Conservation (phyloP, 306 rosid species). For the Pterocarpus macrocarpus region DNA sequence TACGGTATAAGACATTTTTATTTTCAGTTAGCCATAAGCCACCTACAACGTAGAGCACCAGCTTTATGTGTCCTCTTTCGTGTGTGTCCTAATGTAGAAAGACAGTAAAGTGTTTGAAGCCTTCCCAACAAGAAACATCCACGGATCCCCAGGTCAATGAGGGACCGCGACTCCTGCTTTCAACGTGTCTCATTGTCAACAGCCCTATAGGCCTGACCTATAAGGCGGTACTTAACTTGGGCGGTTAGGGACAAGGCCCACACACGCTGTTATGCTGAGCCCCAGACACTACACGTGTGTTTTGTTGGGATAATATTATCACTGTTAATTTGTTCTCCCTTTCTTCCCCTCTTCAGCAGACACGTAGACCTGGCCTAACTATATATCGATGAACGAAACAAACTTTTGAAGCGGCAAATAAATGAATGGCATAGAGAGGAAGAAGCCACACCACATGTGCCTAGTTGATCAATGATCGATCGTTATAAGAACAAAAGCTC, state of each 20-base stretch:
- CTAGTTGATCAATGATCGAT: slow-evolving; percentile 34
- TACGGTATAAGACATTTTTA: too few species aligned
- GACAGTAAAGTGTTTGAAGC: slow-evolving; percentile 43
- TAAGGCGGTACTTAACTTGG: background rate
- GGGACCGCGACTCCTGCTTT: slow-evolving; percentile 20
- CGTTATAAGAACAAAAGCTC: slow-evolving; percentile 31
- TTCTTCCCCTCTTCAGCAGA: background rate
- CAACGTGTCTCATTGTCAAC: slow-evolving; percentile 51
- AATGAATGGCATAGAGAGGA: slow-evolving; percentile 40
- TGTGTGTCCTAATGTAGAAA: slow-evolving; percentile 33
- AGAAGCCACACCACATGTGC: slow-evolving; percentile 35
- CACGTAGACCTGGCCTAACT: background rate
- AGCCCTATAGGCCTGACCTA: slow-evolving; percentile 1
- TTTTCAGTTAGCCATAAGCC: too few species aligned
- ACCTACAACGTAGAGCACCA: background rate
- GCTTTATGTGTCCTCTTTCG: slow-evolving; percentile 4
- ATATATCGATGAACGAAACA: background rate
- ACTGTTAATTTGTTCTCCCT: slow-evolving; percentile 1
- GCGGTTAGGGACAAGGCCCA: slow-evolving; percentile 44
- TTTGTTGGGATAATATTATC: slow-evolving; percentile 24
- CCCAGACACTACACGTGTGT: slow-evolving; percentile 62
- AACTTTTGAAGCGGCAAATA: slow-evolving; percentile 29
- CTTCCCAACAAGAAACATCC: slow-evolving; percentile 62
- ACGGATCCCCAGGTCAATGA: slow-evolving; percentile 48
- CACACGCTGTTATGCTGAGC: slow-evolving; percentile 43